Conservation (phyloP, 371 early-diverging fungal species). For the Mucor velutinosus region DNA sequence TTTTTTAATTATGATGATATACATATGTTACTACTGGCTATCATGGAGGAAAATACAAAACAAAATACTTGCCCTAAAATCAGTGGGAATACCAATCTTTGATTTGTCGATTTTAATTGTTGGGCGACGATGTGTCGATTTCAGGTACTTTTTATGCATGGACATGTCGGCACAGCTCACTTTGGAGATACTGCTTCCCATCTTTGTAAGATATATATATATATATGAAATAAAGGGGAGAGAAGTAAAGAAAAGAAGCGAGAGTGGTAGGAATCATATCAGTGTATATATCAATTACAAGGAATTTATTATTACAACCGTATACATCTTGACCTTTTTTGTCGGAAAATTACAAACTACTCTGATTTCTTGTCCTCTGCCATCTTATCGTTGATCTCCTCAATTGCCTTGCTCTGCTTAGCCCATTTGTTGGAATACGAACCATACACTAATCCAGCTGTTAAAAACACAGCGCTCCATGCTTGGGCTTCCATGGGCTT, state of each 20-base stretch:
- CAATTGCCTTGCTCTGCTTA: slow-evolving; percentile 7
- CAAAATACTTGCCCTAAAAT: slow-evolving; percentile 32
- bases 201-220: neutral
- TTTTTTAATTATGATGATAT: neutral
- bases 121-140: slow-evolving; percentile 16
- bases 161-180: slow-evolving; percentile 27
- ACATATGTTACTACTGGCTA: neutral
- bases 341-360: neutral
- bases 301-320: neutral
- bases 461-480: slow-evolving; percentile 39
- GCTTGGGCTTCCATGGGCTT: slow-evolving; percentile 36
- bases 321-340: neutral
- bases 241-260: neutral
- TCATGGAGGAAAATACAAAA: neutral
- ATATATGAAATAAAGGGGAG: neutral
- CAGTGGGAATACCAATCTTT: slow-evolving; percentile 34
- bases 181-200: slow-evolving; percentile 38
- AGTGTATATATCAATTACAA: neutral
- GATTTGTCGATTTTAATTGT: slow-evolving; percentile 27
- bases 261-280: neutral
- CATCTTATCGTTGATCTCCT: slow-evolving; percentile 25
- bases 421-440: slow-evolving; percentile 23
- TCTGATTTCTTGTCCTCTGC: slow-evolving; percentile 6
- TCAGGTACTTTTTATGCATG: slow-evolving; percentile 15
- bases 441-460: slow-evolving; percentile 33